Evolutionary conservation across 2,329 filamentous ascomycete species (phyloP), one percentile per base, ranked within the genome.

Genomic region (Thielaviopsis ethacetica): DNA sequence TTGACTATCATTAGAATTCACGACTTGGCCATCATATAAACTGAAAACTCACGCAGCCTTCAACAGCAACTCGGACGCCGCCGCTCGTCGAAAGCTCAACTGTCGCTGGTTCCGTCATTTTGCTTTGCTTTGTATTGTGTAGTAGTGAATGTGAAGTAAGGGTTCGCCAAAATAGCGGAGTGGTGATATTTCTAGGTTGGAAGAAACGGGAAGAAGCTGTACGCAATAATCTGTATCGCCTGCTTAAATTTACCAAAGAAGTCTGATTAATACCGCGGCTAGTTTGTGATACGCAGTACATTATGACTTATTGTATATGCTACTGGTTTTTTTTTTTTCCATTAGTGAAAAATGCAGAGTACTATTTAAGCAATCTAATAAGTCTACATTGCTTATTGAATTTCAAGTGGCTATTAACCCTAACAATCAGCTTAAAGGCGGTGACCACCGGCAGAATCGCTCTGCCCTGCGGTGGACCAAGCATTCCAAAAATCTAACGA

Each of bases 1-100:
- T 17, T 5, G 15, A 49, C 13, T 24, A 64, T 72, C 17, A 27
- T 59, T 38, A 55, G 55, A 26, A 44, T 56, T 47, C 26, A 27
- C 41, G 26, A 49, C 21, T 51, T 6, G 19, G 51, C n/a, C 15
- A 50, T 41, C 9, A 15, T 24, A 44, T 22, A 22, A 26, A 30
- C 5, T 10, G 12, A 27, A 21, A 26, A 62, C 54, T 57, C 41
- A 62, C 56, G 51, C 58, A 63, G 52, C 60, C 60, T 56, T 62
- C 57, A 49, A 62, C 21, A 21, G 57, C 60, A 41, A 62, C 34
- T 24, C 60, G 27, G 10, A 62, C 60, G 13, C 60, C 60, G 12
- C 51, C 41, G 47, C 51, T 61, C 50, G 24, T 7, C 50, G 55
- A 12, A 3, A 58, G 22, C 44, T 58, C 26, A 24, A 34, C 24